Evolutionary conservation across 495 filamentous ascomycete genomes (phyloP), one percentile per base, ranked within the genome.

Genomic region (Penicillium waksmanii): DNA sequence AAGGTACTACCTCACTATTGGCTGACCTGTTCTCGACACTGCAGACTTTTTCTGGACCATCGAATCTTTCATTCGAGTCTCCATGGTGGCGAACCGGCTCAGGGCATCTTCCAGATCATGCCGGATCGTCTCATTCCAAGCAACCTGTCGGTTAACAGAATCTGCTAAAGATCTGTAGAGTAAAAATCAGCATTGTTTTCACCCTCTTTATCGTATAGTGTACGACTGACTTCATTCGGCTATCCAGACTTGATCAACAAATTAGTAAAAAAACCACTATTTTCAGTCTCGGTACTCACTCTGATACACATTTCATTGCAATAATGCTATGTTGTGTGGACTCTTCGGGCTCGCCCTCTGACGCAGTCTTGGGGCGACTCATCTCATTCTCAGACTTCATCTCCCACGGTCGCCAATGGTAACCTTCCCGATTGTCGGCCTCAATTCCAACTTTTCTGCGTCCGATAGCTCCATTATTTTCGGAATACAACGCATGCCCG

Each of bases 231-330:
- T 40, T 12, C 36, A 40, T 40, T 40, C 11, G 49, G 27, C 19
- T 6, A 52, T 31, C 49, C 17, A 52, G 49, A 31, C 18, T 19
- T 52, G 27, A 31, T 4, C 27, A 15, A 52, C 33, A 9, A 5
- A 35, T 35, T 35, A 34, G 17, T 18, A 52, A 52, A 11, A 19
- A n/a, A 31, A 34, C 19, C 0, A 52, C 21, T 6, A 36, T 9
- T 4, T 17, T 15, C 18, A 27, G 33, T 6, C 19, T 12, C 18
- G 12, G 17, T 18, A 52, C 49, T 52, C 15, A 52, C 49, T 52
- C 49, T 6, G 27, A 19, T 21, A 35, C 35, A n/a, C 49, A 52
- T 35, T 52, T 17, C 17, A 52, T 19, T 17, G 49, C 49, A 35
- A 52, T 34, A 10, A 52, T 33, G 27, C 27, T 19, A 52, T 19